Conservation (phyloP, 2,329 filamentous ascomycete species). For the Cryphonectria nitschkei region DNA sequence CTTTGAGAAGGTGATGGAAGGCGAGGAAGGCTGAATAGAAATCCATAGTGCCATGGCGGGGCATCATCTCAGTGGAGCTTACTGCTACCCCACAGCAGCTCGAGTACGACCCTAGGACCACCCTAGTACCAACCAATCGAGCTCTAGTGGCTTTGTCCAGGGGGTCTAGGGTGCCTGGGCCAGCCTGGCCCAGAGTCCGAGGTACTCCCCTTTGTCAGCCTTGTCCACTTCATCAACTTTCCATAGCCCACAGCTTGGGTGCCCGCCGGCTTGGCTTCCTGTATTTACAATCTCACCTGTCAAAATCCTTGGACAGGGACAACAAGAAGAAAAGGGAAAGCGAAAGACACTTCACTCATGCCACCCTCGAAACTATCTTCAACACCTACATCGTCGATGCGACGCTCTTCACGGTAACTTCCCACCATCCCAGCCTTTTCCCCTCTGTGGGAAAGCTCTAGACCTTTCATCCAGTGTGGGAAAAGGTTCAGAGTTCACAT, state of each 20-base stretch:
- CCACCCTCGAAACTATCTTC: slow-evolving; percentile 4
- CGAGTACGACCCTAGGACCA: not conserved
- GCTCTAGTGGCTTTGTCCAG: not conserved
- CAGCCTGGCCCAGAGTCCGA: not conserved
- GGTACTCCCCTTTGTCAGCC: slow-evolving; percentile 3
- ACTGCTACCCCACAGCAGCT: slow-evolving; percentile 19
- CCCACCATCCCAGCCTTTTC: not conserved
- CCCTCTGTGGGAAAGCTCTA: not conserved
- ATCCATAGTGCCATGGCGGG: slow-evolving; percentile 10
- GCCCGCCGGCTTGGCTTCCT: not conserved
- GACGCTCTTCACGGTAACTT: not conserved
- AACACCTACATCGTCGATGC: slow-evolving; percentile 18
- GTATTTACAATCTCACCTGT: not conserved
- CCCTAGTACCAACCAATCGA: slow-evolving; percentile 9
- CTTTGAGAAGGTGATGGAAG: not conserved
- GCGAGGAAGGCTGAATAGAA: slow-evolving; percentile 27
- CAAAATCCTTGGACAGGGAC: not conserved
- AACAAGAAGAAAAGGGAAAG: not conserved
- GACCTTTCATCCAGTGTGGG: not conserved
- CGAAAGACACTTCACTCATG: not conserved
- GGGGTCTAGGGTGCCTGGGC: not conserved
- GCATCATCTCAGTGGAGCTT: not conserved
- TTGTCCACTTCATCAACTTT: not conserved
- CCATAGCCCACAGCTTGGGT: not conserved
- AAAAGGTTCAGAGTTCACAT: too few species aligned